Conservation (phyloP, 331 rosid genomes). For the Dryas integrifolia region DNA sequence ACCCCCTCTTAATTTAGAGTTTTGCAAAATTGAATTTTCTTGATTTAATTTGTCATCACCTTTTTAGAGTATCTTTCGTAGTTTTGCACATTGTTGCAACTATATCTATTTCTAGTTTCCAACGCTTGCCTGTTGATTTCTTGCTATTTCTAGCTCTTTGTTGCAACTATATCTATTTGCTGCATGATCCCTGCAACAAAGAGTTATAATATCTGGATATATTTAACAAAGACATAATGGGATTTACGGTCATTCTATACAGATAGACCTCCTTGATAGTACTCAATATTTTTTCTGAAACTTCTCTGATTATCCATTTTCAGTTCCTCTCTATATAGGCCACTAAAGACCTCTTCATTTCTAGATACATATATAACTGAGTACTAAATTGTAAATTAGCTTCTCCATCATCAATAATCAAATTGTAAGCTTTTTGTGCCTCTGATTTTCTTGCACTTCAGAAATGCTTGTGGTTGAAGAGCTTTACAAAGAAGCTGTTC, state of each 20-base stretch:
- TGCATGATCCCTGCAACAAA: no score
- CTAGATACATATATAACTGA: neutral
- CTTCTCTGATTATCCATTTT: neutral
- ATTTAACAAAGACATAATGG: neutral
- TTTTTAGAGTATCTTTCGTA: no score
- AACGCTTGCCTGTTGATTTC: no score
- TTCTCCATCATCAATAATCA: neutral
- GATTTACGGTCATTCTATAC: neutral
- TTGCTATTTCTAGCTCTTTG: no score
- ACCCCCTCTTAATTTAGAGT: no score
- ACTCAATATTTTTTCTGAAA: neutral
- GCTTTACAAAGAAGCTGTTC: conserved; percentile 84
- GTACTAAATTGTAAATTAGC: neutral
- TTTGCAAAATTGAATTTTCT: neutral
- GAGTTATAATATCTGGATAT: no score
- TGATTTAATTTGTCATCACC: neutral
- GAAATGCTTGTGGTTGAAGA: conserved; percentile 97
- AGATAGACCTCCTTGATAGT: no score
- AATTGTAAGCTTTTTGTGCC: conserved; percentile 23
- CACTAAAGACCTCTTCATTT: neutral
- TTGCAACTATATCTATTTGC: no score
- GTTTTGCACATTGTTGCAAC: neutral
- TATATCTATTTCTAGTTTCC: no score
- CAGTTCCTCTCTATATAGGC: neutral
- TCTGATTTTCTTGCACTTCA: conserved; percentile 40